phyloP scores from a whole-genome alignment of 176 grass and related monocot genomes.

The Rhynchospora tenuis region DNA sequence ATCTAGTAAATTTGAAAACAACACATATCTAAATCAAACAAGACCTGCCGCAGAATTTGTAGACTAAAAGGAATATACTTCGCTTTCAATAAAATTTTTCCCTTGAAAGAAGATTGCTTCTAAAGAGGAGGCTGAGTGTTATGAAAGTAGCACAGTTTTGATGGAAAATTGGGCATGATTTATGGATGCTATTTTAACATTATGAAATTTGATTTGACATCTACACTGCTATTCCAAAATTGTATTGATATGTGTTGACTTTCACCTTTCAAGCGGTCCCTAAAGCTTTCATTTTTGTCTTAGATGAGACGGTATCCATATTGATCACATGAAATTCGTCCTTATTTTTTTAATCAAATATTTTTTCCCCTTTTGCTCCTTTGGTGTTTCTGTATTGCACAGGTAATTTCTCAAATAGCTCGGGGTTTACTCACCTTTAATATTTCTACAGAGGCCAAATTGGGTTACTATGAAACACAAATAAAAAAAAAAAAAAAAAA shows the following conservation, averaged over 20 bases:
- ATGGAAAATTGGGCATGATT: neutral
- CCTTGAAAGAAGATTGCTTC: neutral
- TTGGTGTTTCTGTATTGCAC: too few species aligned
- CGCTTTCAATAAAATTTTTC: neutral
- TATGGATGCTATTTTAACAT: neutral
- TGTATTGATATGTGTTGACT: neutral
- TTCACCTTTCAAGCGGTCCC: neutral
- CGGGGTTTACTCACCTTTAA: too few species aligned
- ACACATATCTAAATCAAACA: neutral
- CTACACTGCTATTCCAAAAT: neutral
- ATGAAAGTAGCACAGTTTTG: neutral
- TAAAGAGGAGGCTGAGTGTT: neutral
- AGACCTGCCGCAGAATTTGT: neutral
- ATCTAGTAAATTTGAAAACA: constrained; percentile 3
- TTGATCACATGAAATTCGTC: neutral
- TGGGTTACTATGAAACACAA: too few species aligned
- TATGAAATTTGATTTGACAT: neutral
- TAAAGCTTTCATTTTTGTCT: neutral
- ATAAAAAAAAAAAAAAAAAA: too few species aligned
- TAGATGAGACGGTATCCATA: neutral
- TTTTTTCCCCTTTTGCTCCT: too few species aligned
- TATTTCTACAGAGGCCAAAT: too few species aligned
- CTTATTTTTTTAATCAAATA: too few species aligned
- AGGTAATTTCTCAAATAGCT: too few species aligned
- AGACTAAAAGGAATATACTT: neutral